Evolutionary conservation across 441 rosid genomes (phyloP), one percentile per base, ranked within the genome.

Genomic region (Pelargonium fulgidum): DNA sequence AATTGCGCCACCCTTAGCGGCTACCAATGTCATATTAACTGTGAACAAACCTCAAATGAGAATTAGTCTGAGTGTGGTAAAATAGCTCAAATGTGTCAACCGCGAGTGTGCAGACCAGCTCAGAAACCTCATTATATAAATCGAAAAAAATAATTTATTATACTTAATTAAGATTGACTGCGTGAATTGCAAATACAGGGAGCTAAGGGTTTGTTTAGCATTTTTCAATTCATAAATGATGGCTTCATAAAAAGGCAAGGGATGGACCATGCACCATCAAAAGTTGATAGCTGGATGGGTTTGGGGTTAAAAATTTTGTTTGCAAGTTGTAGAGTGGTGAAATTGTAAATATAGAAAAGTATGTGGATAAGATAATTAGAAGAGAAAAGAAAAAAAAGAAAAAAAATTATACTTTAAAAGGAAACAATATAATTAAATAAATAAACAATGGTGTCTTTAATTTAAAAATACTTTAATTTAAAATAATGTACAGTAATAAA

Each of bases 181-280:
- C 2, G 29, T 24, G 29, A 24, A 1, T 0, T 24, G 29, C 29
- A 24, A 24, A 24, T 24, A 24, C 29, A 24, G 29, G 2, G 29
- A 24, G 29, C 2, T 24, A 24, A 24, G 29, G 29, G 29, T 1
- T 1, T 48, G n/a, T 48, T 48, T 36, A 58, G 20, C 24, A 65
- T 12, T 26, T 10, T 22, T 24, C n/a, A 12, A 13, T 16, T 10
- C 17, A 10, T 7, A 54, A 13, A 69, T 4, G 66, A 44, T 72
- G 72, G 68, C 75, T 77, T 73, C 14, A 62, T 66, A 13, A 1
- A 22, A 68, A 69, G 78, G 78, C 45, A 75, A 72, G 39, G 72
- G 59, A 69, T 66, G 68, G 26, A 68, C 10, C 54, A 48, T 19
- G 36, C n/a, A 26, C n/a, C 36, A 48, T 48, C 14, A 3, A 13